Evolutionary conservation across 768 basidiomycete species (phyloP).

Genomic region (Termitomyces sp.): DNA sequence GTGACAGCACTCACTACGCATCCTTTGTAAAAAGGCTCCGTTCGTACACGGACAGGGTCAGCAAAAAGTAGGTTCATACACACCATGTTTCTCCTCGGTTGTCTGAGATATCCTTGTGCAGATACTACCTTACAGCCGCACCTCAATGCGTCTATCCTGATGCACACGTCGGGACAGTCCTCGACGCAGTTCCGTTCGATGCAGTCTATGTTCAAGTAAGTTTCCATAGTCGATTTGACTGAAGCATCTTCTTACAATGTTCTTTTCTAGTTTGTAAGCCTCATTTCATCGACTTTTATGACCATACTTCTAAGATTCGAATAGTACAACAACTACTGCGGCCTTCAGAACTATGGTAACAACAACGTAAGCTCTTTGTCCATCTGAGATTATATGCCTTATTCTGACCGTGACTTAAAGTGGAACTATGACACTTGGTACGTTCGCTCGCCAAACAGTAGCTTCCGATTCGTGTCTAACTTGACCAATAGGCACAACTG

Average conservation of each 20-base stretch:
- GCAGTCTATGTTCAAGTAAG: constrained; percentile 67
- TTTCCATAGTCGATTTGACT: constrained; percentile 16
- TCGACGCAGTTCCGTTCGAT: constrained; percentile 59
- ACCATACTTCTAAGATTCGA: background rate
- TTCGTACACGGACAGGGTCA: constrained; percentile 40
- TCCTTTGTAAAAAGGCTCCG: constrained; percentile 48
- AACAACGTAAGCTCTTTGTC: constrained; percentile 27
- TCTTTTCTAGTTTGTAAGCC: constrained; percentile 14
- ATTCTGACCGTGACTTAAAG: background rate
- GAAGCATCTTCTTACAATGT: background rate
- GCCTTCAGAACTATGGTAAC: constrained; percentile 38
- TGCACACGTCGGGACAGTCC: constrained; percentile 47
- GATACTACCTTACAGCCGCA: constrained; percentile 55
- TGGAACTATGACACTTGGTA: constrained; percentile 51
- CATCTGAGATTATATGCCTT: background rate
- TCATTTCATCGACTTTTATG: background rate
- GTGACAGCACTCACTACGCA: constrained; percentile 40
- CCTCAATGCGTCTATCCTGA: constrained; percentile 64
- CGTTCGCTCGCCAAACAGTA: background rate
- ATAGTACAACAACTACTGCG: constrained; percentile 22
- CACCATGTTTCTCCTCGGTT: background rate
- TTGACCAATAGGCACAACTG: constrained; percentile 44
- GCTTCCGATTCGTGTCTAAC: background rate
- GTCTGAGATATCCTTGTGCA: constrained; percentile 15
- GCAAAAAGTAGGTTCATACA: constrained; percentile 39